Conservation (phyloP, 192 early-diverging fungal species). For the Coemansia sp. region DNA sequence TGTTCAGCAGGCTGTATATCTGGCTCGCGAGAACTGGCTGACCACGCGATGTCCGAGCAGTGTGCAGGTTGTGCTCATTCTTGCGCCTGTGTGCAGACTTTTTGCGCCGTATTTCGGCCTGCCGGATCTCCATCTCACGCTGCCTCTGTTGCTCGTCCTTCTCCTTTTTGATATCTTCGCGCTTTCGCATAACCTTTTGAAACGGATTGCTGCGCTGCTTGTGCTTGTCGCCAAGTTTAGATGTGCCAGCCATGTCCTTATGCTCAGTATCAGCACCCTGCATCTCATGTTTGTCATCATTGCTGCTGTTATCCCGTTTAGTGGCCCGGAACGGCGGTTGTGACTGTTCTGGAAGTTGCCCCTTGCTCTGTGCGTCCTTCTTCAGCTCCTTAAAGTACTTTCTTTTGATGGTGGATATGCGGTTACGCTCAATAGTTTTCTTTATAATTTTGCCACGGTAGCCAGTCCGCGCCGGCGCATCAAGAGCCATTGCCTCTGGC, state of each 20-base stretch:
- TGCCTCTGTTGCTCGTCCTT: slow-evolving; percentile 18
- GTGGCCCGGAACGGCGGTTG: not conserved
- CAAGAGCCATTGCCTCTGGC: slow-evolving; percentile 24
- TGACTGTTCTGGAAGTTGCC: not conserved
- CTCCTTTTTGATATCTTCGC: slow-evolving; percentile 18
- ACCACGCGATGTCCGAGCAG: slow-evolving; percentile 28
- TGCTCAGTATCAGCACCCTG: not conserved
- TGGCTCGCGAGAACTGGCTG: slow-evolving; percentile 46
- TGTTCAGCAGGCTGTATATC: slow-evolving; percentile 27
- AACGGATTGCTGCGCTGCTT: slow-evolving; percentile 38
- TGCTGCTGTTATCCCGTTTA: not conserved
- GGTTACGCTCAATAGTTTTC: slow-evolving; percentile 48
- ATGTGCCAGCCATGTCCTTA: not conserved
- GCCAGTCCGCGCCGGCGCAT: slow-evolving; percentile 21
- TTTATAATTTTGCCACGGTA: slow-evolving; percentile 46
- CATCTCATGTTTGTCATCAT: not conserved
- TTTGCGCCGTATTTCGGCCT: slow-evolving; percentile 18
- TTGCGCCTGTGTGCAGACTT: slow-evolving; percentile 32
- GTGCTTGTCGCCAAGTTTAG: slow-evolving; percentile 2
- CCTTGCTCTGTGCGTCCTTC: not conserved
- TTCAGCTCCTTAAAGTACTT: slow-evolving; percentile 45
- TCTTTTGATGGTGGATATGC: slow-evolving; percentile 33
- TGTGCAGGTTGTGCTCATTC: slow-evolving; percentile 32
- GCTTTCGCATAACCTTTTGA: slow-evolving; percentile 27
- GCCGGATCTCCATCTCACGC: slow-evolving; percentile 19